These are phyloP conservation scores for bread wheat (Triticum aestivum) DNA, from an alignment of 176 grass and related monocot species.

Conservation along the genomic window DNA sequence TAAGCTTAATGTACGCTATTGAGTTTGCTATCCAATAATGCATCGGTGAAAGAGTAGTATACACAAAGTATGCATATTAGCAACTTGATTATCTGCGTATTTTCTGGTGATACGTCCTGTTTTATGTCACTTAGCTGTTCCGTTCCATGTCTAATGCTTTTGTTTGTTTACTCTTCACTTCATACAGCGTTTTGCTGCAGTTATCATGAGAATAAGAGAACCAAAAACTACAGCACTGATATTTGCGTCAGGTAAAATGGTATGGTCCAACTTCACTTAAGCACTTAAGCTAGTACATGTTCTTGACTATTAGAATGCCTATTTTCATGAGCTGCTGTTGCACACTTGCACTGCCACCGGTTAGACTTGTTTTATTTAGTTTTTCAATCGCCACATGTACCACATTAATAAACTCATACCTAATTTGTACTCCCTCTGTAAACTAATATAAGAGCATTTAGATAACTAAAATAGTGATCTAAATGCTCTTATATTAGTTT, in stretches of 20 bases:
- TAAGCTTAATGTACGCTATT: neutral
- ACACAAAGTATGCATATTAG: neutral
- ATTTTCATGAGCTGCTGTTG: neutral
- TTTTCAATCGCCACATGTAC: neutral
- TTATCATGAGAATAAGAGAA: conserved; percentile 99
- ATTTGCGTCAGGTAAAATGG: conserved; percentile 99
- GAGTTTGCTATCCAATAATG: neutral
- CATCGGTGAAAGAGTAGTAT: neutral
- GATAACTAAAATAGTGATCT: too few relatives aligned
- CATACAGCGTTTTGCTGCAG: conserved; percentile 94
- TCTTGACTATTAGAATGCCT: neutral
- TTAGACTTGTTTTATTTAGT: conserved; percentile 8
- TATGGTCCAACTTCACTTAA: conserved; percentile 22
- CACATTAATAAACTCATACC: neutral
- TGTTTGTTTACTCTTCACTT: conserved; percentile 25
- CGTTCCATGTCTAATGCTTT: neutral
- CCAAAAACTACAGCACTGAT: conserved; percentile 98
- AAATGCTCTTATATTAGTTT: too few relatives aligned
- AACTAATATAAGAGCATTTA: too few relatives aligned
- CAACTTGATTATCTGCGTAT: neutral
- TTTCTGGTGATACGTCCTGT: neutral
- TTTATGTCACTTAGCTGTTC: neutral
- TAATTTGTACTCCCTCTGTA: neutral
- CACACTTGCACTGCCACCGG: neutral
- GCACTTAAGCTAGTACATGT: neutral